These are phyloP conservation scores for Hyphopichia pseudoburtonii DNA, from an alignment of 1,139 yeast genomes.

Conservation along the genomic window DNA sequence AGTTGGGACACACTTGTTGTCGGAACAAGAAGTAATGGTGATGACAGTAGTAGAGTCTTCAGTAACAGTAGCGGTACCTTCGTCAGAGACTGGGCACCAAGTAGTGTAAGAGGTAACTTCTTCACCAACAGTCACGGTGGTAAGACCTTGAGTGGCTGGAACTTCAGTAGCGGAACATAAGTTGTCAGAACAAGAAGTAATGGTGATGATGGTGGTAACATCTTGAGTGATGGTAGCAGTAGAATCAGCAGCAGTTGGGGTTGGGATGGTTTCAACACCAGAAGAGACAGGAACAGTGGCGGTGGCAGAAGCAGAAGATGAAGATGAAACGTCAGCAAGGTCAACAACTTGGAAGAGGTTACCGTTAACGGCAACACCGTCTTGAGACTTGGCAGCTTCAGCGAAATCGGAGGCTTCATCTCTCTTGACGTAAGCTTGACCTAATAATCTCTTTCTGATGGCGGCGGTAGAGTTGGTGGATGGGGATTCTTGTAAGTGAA, in stretches of 20 bases:
- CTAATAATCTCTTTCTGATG: conserved; percentile 40
- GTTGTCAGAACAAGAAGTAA: conserved; percentile 30
- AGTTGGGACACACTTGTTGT: conserved; percentile 30
- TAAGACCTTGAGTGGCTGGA: conserved; percentile 19
- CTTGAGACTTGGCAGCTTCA: conserved; percentile 23
- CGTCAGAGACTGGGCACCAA: conserved; percentile 18
- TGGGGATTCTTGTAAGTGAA: conserved; percentile 28
- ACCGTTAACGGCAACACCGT: conserved; percentile 25
- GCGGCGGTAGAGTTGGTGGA: conserved; percentile 43
- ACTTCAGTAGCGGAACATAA: conserved; percentile 17
- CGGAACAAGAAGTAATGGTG: conserved; percentile 51
- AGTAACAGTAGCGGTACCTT: conserved; percentile 28
- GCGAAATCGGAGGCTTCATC: conserved; percentile 34
- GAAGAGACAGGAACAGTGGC: conserved; percentile 12
- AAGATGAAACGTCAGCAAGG: conserved; percentile 11
- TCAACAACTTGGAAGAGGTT: conserved; percentile 25
- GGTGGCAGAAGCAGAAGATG: conserved; percentile 13
- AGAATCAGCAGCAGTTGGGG: conserved; percentile 14
- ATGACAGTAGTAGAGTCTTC: conserved; percentile 33
- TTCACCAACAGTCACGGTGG: conserved; percentile 22
- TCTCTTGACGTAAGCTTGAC: conserved; percentile 21
- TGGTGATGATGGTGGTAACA: conserved; percentile 25
- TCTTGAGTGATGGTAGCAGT: conserved; percentile 17
- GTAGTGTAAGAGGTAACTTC: conserved; percentile 20
- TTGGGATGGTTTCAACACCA: conserved; percentile 4